Percentiles rank a stretch among this genome's conserved stretches.
These are phyloP conservation scores for Trichoderma breve DNA, from an alignment of 2,329 filamentous ascomycete genomes.

Conservation along the genomic window DNA sequence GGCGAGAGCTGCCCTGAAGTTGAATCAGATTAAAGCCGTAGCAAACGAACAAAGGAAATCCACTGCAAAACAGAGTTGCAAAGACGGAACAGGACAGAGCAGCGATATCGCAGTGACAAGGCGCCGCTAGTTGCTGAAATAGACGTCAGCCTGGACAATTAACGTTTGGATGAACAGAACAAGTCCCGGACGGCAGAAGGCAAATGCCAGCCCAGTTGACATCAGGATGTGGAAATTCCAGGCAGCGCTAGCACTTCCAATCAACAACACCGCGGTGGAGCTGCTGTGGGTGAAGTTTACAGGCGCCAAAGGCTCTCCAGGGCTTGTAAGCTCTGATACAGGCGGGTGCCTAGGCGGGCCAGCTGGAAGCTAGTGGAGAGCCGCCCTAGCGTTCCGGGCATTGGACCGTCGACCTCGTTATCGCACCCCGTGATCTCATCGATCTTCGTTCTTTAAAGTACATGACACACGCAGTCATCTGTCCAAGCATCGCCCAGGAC, in stretches of 20 bases:
- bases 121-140: background rate
- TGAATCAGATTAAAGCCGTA: background rate
- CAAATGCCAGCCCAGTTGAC: conserved; percentile 21
- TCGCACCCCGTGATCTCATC: conserved; percentile 20
- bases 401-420: background rate
- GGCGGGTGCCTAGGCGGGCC: background rate
- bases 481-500: background rate
- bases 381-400: background rate
- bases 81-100: background rate
- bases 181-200: conserved; percentile 23
- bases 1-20: background rate
- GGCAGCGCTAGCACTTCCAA: background rate
- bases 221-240: background rate
- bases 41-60: background rate
- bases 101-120: conserved; percentile 4
- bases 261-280: background rate
- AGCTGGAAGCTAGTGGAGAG: background rate
- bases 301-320: background rate
- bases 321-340: background rate
- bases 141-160: background rate
- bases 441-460: conserved; percentile 8
- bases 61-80: background rate
- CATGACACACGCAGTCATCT: conserved; percentile 5
- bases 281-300: background rate
- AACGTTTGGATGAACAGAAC: background rate